phyloP scores from a whole-genome alignment of 768 basidiomycete genomes.

The Boletus reticulatus region DNA sequence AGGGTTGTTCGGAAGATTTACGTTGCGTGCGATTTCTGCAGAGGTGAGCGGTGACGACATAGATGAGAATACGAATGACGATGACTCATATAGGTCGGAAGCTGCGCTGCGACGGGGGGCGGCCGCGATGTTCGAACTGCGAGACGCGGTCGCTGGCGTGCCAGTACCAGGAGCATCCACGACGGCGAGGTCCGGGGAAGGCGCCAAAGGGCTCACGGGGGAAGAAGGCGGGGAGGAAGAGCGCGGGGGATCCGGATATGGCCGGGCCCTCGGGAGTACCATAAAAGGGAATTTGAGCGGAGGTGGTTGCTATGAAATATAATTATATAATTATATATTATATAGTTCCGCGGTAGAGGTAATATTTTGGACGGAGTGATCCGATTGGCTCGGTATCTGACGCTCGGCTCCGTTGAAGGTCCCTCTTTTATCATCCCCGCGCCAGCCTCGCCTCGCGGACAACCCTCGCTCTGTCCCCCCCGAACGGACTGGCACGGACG shows the following conservation, averaged over 20 bases:
- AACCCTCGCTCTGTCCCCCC: conserved; percentile 44
- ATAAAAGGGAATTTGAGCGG: conserved; percentile 22
- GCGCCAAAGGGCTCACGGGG: conserved; percentile 58
- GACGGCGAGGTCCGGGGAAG: conserved; percentile 75
- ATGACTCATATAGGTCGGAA: conserved; percentile 54
- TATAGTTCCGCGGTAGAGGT: conserved; percentile 30
- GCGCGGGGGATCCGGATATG: conserved; percentile 24
- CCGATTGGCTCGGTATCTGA: conserved; percentile 65
- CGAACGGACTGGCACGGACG: conserved; percentile 48
- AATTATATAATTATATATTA: conserved; percentile 24
- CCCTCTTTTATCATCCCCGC: conserved; percentile 61
- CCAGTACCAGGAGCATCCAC: conserved; percentile 47
- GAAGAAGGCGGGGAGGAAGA: conserved; percentile 37
- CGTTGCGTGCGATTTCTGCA: conserved; percentile 76
- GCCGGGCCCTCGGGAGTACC: conserved; percentile 25
- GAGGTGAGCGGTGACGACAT: conserved; percentile 45
- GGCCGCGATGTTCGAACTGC: conserved; percentile 66
- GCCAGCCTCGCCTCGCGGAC: conserved; percentile 61
- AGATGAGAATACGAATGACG: neutral
- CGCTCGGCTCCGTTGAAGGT: conserved; percentile 43
- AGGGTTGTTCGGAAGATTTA: conserved; percentile 30
- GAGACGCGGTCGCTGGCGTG: conserved; percentile 49
- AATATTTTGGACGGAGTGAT: conserved; percentile 28
- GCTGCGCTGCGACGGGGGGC: conserved; percentile 67
- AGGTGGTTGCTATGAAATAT: conserved; percentile 16